Evolutionary conservation across 805 yeast species (phyloP), one percentile per base, ranked within the genome.

Genomic region (Teunomyces pallodes): DNA sequence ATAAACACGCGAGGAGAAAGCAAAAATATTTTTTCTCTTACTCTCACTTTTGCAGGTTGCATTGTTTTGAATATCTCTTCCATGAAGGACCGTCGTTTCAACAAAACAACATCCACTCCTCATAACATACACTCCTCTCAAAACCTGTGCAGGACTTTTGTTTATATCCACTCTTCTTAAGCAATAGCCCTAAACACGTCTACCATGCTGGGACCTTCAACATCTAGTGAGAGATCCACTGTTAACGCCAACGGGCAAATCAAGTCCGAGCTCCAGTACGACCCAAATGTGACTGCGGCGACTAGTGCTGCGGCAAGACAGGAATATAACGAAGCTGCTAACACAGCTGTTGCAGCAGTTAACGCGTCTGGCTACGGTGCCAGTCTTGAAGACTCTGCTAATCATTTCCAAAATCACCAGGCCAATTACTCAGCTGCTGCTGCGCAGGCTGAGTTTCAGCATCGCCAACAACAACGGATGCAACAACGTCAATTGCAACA

Each of bases 141-240:
- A 32, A 32, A 48, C 52, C 45, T 58, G 62, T 60, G 65, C 65
- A 60, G 65, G 65, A 60, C 53, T 31, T 46, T 49, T 55, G 60
- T 53, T 58, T 58, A 56, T 54, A 56, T 51, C 48, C 57, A 50
- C 44, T 28, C 26, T 41, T 13, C 41, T n/a, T 16, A 17, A 27
- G 35, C 29, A 43, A 43, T 45, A 35, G 33, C 35, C 31, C 33
- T 29, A 36, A n/a, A 16, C 28, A 44, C 43, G 41, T 38, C 41
- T 38, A 38, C 28, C 17, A 38, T 38, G 41, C 64, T 60, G 64
- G 62, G 61, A 20, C 66, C 67, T 30, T 64, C 69, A 12, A 64
- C 68, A 24, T 61, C 65, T 26, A 63, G 59, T 49, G 70, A 65
- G 49, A 54, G 70, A 48, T 60, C 55, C 24, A 50, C 55, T 9